phyloP scores from a whole-genome alignment of 2,329 filamentous ascomycete species.

The Aspergillus caelatus region DNA sequence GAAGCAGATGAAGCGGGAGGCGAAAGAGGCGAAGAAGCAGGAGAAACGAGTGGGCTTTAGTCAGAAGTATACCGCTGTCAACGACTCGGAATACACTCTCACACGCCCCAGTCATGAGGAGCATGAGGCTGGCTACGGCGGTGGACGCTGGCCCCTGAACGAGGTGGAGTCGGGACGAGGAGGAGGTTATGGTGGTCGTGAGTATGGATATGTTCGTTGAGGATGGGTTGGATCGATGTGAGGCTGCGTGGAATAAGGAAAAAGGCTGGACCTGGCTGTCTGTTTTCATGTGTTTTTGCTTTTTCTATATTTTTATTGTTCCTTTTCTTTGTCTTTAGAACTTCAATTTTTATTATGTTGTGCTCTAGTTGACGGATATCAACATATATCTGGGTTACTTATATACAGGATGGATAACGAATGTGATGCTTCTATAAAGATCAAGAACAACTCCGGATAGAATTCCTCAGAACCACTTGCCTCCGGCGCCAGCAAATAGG shows the following conservation, averaged over 20 bases:
- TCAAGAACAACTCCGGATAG: background rate
- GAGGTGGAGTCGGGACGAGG: background rate
- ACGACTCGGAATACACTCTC: background rate
- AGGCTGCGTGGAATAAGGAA: background rate
- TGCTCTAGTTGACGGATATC: background rate
- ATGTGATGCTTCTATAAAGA: background rate
- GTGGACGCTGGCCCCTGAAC: background rate
- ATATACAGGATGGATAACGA: background rate
- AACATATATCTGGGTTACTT: too few species aligned
- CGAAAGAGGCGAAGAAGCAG: conserved; percentile 1
- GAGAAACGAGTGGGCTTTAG: background rate
- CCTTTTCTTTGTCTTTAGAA: background rate
- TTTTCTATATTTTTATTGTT: background rate
- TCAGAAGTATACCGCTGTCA: too few species aligned
- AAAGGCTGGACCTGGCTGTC: background rate
- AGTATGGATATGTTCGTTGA: background rate
- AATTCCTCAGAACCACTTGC: background rate
- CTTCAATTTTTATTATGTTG: too few species aligned
- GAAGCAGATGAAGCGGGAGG: conserved; percentile 9
- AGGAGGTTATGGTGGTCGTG: background rate
- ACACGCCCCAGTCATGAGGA: background rate
- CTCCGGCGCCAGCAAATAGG: background rate
- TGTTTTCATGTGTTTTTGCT: background rate
- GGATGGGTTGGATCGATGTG: background rate
- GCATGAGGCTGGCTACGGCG: background rate